phyloP scores from a whole-genome alignment of 768 basidiomycete species.

The Mycena galopus region DNA sequence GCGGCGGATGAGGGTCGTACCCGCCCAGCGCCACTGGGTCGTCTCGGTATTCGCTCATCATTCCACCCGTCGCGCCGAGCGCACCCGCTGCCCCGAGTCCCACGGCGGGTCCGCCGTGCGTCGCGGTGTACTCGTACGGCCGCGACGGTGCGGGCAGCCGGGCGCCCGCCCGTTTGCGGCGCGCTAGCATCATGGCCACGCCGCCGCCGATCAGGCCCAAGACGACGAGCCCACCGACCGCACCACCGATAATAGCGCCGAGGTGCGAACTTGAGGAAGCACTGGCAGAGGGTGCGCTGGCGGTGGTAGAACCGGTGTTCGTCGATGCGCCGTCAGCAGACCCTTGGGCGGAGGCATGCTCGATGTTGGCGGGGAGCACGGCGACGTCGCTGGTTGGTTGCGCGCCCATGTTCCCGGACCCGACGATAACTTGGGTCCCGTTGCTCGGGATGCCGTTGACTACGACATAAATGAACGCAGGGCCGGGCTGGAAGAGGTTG shows the following conservation, averaged over 20 bases:
- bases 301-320: conserved; percentile 15
- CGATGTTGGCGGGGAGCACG: conserved; percentile 64
- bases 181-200: conserved; percentile 64
- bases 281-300: conserved; percentile 34
- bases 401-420: conserved; percentile 80
- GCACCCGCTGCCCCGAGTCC: conserved; percentile 33
- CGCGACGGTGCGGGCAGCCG: conserved; percentile 59
- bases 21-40: not conserved
- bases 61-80: conserved; percentile 5
- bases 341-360: conserved; percentile 58
- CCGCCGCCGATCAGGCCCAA: conserved; percentile 54
- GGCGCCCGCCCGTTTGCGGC: conserved; percentile 71
- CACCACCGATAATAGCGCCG: conserved; percentile 54
- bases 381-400: conserved; percentile 67
- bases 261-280: conserved; percentile 29
- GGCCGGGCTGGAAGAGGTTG: conserved; percentile 91
- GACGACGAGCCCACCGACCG: conserved; percentile 56
- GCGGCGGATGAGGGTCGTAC: conserved; percentile 27
- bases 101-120: conserved; percentile 16
- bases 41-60: conserved; percentile 25
- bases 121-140: conserved; percentile 31
- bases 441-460: conserved; percentile 89
- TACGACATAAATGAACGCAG: conserved; percentile 85
- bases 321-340: conserved; percentile 44
- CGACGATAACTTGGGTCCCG: conserved; percentile 82